Base-by-base conservation (phyloP, 768 basidiomycete species). In the Boletus vermiculosoides region DNA sequence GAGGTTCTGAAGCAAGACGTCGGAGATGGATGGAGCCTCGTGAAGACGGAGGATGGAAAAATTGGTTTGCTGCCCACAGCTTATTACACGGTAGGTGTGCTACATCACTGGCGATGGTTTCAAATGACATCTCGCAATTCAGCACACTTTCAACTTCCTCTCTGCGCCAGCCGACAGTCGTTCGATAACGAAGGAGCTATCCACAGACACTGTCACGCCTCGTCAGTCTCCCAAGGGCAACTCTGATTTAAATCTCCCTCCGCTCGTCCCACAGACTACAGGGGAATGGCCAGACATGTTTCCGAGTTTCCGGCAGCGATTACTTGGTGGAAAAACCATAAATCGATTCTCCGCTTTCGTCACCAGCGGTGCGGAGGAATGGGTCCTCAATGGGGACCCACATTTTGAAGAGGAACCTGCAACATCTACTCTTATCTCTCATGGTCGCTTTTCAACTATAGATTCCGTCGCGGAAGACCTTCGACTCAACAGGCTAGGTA, bases 321-420 rank as follows among this genome's bases (percentile, higher is more conserved):
- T 92, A 0, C 80, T 93, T 1, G 85, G 88, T 31, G 89, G 90
- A 11, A 91, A 86, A 71, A 84, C 83, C 45, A 71, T 92, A 52
- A 92, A 92, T 69, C 80, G 90, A n/a, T 93, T 93, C 73, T 91
- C 90, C 1, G 86, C 80, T 54, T 93, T 92, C 68, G 90, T 93
- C 15, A 90, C 88, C 8, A 90, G 87, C 56, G 91, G 91, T 36
- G 91, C 91, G 11, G 91, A 93, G 69, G 86, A 86, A 50, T 93
- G 85, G 75, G 80, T 92, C 9, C 79, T 92, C n/a, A 82, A 86
- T 49, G 91, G 91, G 5, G 76, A 73, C 28, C 70, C 63, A 10
- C 40, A 54, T 46, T 39, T 74, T 1, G 69, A 74, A 44, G 76
- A 78, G 15, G 60, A 70, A 8, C 57, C 61, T 31, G 55, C 68